Conservation (phyloP, 2,329 filamentous ascomycete genomes). For the Fusarium bulbicola region DNA sequence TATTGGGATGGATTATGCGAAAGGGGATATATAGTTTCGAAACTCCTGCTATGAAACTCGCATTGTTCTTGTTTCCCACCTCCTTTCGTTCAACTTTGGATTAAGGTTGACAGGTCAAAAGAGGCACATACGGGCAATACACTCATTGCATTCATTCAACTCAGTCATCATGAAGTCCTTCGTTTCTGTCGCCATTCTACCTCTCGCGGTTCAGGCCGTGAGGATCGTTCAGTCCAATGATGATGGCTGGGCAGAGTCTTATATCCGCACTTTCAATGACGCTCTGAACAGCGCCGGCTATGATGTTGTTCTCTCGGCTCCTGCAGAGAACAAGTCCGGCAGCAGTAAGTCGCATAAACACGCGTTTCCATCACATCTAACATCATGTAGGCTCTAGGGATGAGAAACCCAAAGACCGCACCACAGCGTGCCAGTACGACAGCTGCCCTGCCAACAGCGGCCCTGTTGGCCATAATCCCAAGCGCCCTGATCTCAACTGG, state of each 20-base stretch:
- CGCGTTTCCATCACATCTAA: background rate
- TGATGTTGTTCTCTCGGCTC: slow-evolving; percentile 70
- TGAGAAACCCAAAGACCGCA: slow-evolving; percentile 56
- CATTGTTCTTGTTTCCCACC: background rate
- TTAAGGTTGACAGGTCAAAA: background rate
- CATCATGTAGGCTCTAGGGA: slow-evolving; percentile 59
- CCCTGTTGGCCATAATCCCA: slow-evolving; percentile 63
- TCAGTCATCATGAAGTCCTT: slow-evolving; percentile 41
- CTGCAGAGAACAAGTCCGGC: slow-evolving; percentile 73
- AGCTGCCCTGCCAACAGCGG: slow-evolving; percentile 68
- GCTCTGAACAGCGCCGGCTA: slow-evolving; percentile 65
- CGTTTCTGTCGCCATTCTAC: slow-evolving; percentile 34
- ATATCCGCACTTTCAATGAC: slow-evolving; percentile 68
- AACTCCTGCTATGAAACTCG: background rate
- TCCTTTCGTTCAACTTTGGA: background rate
- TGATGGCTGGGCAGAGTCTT: slow-evolving; percentile 78
- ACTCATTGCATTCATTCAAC: slow-evolving; percentile 12
- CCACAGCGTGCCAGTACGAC: slow-evolving; percentile 65
- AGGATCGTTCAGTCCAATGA: slow-evolving; percentile 75
- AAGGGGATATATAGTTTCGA: slow-evolving; percentile 23
- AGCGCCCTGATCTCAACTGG: slow-evolving; percentile 66
- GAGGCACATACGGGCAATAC: background rate
- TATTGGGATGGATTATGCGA: slow-evolving; percentile 33
- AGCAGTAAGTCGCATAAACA: slow-evolving; percentile 53
- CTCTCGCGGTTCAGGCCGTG: slow-evolving; percentile 46